Base-by-base conservation (phyloP, 176 grass and related monocot species). In the Oryza meridionalis region DNA sequence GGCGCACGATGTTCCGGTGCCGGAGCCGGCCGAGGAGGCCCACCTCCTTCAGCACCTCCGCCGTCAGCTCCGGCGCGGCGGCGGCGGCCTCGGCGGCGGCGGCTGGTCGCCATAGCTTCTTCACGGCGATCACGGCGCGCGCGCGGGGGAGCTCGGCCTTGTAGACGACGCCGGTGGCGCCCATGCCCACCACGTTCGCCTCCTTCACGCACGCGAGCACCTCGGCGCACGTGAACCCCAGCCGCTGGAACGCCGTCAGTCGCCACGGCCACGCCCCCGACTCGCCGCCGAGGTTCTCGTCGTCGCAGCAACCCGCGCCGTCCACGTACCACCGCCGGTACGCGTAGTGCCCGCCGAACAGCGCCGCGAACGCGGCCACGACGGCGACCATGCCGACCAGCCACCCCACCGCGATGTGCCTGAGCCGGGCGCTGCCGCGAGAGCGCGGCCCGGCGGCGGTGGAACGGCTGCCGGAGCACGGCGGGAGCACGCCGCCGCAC, bases 131-230 rank as follows among this genome's bases (percentile, higher is more conserved):
- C 17, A 86, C 89, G 25, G 82, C 22, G 35, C 91, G 68, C 15
- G 80, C 26, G 35, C 89, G 68, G 1, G 86, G 75, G 62, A 98
- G 82, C 79, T 95, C 92, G 45, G 95, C 95, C 80, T 75, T 93
- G 92, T 98, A 98, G 14, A 98, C 95, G 13, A 98, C 86, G 5
- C 95, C 92, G 1, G 92, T 90, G 2, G 95, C 95, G 37, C 95
- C 95, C 95, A 94, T 98, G 63, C 95, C 95, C 4, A 98, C 88
- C 49, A 95, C 88, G 86, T 98, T 98, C 69, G 95, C 87, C 46
- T 98, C 95, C 90, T 98, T 98, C 27, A 98, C 82, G 84, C 95
- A 98, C 26, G 95, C 85, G 47, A 98, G 69, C 70, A 98, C 86
- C 50, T 98, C 92, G 21, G 86, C 32, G 88, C 89, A 90, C 32